Base-by-base conservation (phyloP, 495 filamentous ascomycete species). In the Neurospora sp. region DNA sequence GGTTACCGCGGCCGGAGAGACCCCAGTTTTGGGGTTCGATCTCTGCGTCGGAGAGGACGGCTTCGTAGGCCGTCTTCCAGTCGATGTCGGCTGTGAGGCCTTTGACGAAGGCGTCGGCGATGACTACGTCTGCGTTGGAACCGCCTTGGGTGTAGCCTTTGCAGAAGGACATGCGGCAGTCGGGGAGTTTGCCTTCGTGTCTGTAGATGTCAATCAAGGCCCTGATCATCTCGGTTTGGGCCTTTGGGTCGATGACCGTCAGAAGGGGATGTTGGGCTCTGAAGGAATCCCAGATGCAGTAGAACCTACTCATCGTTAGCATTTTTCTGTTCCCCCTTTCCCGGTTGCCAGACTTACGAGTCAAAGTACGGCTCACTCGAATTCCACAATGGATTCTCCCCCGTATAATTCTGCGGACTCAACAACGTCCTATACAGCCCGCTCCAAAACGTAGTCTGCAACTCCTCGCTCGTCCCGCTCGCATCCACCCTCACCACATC, bases 261-360 rank as follows among this genome's bases (percentile, higher is more conserved):
- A 93, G 73, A 1, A 93, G 79, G 6, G 89, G 90, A 73, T 92
- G 91, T 35, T 90, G 89, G 20, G 88, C 90, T 0, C 91, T 84
- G 77, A 90, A 93, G 0, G 88, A 90, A 77, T 93, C 91, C 91
- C 90, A 93, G 69, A 91, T 91, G 73, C 89, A 92, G 74, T 93
- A 93, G 78, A 88, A 93, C 35, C 80, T 82, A 23, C 2, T 4
- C 20, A 31, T 4, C 23, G 72, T 76, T 39, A 75, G 73, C 18
- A 41, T 39, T 3, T 0, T 5, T 4, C 27, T 71, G 80, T 69
- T 77, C 75, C 40, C 79, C 78, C 72, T 3, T 74, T 78, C 44
- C 77, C 77, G 42, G 78, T 77, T 41, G 54, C 78, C 81, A 37
- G 85, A 85, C 74, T 72, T 39, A 84, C 69, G 82, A 90, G 75